Evolutionary conservation across 805 yeast genomes (phyloP).

Genomic region (Wickerhamomyces hampshirensis): DNA sequence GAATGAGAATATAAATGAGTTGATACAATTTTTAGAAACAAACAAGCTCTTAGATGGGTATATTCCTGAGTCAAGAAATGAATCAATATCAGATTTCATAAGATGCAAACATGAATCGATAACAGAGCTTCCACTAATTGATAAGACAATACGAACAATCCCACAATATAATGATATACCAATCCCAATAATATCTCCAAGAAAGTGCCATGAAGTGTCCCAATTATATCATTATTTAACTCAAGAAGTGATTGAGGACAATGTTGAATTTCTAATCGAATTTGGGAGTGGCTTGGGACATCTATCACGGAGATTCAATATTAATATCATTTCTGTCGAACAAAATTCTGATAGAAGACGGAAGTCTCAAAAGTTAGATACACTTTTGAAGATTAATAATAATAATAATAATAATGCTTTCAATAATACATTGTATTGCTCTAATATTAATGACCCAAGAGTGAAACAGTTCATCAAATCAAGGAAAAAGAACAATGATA

Average conservation of each 20-base stretch:
- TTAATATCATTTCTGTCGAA: conserved; percentile 9
- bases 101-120: background rate
- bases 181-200: conserved; percentile 5
- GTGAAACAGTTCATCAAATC: conserved; percentile 3
- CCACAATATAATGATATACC: background rate
- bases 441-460: background rate
- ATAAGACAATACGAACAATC: background rate
- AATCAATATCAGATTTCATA: conserved; percentile 1
- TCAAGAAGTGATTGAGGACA: background rate
- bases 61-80: background rate
- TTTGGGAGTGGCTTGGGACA: conserved; percentile 11
- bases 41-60: too few relatives aligned
- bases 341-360: background rate
- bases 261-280: conserved; percentile 13
- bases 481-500: conserved; percentile 2
- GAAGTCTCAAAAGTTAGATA: conserved; percentile 6
- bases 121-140: background rate
- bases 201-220: conserved; percentile 12
- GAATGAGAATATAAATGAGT: too few relatives aligned
- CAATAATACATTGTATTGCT: conserved; percentile 2
- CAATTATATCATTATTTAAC: conserved; percentile 4
- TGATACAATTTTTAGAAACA: too few relatives aligned
- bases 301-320: conserved; percentile 5
- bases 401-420: too few relatives aligned
- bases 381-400: background rate